Base-by-base conservation (phyloP, 805 yeast genomes). In the Pichia thaimueangensis region DNA sequence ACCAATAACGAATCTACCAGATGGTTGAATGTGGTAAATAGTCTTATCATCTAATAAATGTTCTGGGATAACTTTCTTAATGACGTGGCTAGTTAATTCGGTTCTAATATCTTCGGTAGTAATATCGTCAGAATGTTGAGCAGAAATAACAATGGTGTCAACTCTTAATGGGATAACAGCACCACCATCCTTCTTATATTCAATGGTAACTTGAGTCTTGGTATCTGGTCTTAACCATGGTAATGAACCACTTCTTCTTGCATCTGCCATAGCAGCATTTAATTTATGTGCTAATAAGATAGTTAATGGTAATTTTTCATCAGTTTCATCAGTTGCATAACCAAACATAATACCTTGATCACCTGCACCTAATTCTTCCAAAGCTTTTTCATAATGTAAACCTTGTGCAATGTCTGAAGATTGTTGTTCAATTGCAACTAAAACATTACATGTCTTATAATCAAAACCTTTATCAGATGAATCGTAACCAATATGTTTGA, bases 291-390 rank as follows among this genome's bases (percentile, higher is more conserved):
- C 82, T 64, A 93, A 79, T 58, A 93, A 70, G 52, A 93, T 79
- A 57, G 98, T 93, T 72, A 93, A 80, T 60, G 98, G 98, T 60
- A 93, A 76, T 67, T 85, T 82, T 76, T 93, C 97, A 65, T 91
- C 95, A 58, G 98, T 89, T 77, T 93, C 98, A 63, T 93, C 96
- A 51, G 97, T 82, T 58, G 98, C 98, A 70, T 93, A 93, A 71
- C 98, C 98, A 66, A 93, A 93, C 98, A 93, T 93, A 68, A 93
- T 93, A 83, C 98, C 98, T 74, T 93, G 98, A 75, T 93, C 98
- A 82, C 98, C 98, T 54, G 98, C 98, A 70, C 98, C 98, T 63
- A 93, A 80, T 47, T 93, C 94, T 77, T 93, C 98, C 53, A 93
- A 74, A 43, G 85, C 95, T 73, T 82, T 78, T 67, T 93, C 97